Conservation (phyloP, 768 basidiomycete species). For the Mycena epipterygia region DNA sequence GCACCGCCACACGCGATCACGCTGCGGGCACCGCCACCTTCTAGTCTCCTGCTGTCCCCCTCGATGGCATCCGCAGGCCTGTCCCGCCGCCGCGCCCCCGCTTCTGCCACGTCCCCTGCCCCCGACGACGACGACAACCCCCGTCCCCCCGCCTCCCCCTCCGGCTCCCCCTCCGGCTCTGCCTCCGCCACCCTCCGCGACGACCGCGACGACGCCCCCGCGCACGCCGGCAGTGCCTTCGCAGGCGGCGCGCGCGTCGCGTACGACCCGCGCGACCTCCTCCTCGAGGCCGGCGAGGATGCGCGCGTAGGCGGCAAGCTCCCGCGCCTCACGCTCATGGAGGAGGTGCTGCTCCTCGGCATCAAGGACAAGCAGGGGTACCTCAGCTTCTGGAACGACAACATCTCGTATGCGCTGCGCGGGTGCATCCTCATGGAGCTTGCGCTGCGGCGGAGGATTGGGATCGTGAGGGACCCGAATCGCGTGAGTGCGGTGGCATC, state of each 20-base stretch:
- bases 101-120: background rate
- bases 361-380: conserved; percentile 99
- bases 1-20: no score
- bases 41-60: background rate
- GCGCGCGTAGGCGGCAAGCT: conserved; percentile 76
- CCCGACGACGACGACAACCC: conserved; percentile 21
- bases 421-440: conserved; percentile 98
- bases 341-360: conserved; percentile 94
- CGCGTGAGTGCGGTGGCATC: conserved; percentile 11
- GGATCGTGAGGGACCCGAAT: conserved; percentile 84
- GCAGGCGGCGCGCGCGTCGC: conserved; percentile 92
- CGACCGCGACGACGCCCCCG: conserved; percentile 38
- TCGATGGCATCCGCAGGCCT: conserved; percentile 4
- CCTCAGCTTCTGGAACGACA: conserved; percentile 99
- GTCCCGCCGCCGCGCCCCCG: conserved; percentile 25
- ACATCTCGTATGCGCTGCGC: conserved; percentile 98
- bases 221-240: conserved; percentile 85
- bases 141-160: conserved; percentile 36
- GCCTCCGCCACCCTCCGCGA: conserved; percentile 40
- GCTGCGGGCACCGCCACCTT: background rate
- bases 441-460: conserved; percentile 94
- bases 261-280: conserved; percentile 91
- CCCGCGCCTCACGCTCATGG: conserved; percentile 94
- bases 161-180: conserved; percentile 42
- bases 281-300: conserved; percentile 76